phyloP scores from a whole-genome alignment of 306 rosid species.

The Casuarina cunninghamiana region DNA sequence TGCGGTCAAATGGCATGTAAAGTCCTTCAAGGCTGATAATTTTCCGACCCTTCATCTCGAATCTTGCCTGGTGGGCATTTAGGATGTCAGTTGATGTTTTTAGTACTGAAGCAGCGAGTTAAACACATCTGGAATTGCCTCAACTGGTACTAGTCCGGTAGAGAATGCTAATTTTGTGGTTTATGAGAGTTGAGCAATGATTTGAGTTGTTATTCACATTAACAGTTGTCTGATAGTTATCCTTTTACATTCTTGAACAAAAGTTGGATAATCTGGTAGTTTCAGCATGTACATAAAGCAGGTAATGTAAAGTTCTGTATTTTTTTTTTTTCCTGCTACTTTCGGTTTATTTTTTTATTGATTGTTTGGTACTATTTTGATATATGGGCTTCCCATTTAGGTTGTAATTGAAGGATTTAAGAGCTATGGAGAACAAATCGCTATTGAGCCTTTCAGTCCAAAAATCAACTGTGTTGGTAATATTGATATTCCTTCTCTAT shows the following conservation, averaged over 20 bases:
- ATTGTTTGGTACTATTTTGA: background rate
- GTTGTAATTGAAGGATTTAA: constrained; percentile 90
- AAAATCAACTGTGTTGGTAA: constrained; percentile 99
- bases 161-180: no score
- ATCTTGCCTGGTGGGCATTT: background rate
- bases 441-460: constrained; percentile 95
- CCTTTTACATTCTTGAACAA: constrained; percentile 13
- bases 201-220: no score
- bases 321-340: background rate
- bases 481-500: constrained; percentile 15
- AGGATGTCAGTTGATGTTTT: background rate
- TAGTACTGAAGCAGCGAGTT: background rate
- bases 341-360: background rate
- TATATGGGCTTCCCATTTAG: constrained; percentile 35
- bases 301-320: constrained; percentile 43
- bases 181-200: no score
- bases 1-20: background rate
- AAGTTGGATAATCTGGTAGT: constrained; percentile 39
- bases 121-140: background rate
- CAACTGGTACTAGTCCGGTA: no score
- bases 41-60: background rate
- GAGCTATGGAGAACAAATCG: constrained; percentile 91
- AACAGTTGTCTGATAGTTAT: constrained; percentile 18
- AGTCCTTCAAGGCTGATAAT: background rate
- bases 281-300: constrained; percentile 89